Conservation (phyloP, 306 rosid species). For the Quillaja saponaria region DNA sequence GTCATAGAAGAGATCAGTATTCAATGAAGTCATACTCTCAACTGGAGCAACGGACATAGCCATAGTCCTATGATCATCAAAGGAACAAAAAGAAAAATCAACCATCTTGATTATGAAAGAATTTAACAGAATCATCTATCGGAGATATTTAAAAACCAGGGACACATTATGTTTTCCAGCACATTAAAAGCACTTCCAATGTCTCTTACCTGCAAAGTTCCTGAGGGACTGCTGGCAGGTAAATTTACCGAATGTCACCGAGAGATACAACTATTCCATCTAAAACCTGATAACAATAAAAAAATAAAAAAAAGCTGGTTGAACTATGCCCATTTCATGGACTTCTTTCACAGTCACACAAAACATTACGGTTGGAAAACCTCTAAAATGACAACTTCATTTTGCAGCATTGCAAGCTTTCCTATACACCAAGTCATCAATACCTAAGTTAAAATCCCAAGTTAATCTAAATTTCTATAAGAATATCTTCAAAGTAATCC, state of each 20-base stretch:
- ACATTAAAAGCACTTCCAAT: too few species aligned
- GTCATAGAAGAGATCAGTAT: constrained; percentile 77
- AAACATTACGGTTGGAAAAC: neutral
- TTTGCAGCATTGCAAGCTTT: constrained; percentile 4
- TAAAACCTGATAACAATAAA: constrained; percentile 7
- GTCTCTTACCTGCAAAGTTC: too few species aligned
- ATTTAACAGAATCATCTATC: neutral
- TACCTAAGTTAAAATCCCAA: too few species aligned
- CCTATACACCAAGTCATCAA: neutral
- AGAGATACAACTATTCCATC: constrained; percentile 12
- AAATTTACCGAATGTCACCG: too few species aligned
- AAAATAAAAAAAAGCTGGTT: neutral
- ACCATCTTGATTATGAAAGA: neutral
- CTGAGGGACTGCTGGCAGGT: too few species aligned
- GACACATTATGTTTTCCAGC: neutral
- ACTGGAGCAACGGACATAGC: constrained; percentile 51
- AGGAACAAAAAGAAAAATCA: constrained; percentile 28
- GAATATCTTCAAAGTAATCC: too few species aligned
- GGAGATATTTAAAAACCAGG: neutral
- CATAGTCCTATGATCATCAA: constrained; percentile 35
- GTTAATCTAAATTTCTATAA: too few species aligned
- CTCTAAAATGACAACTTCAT: neutral
- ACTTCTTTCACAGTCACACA: constrained; percentile 10
- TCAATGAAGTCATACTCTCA: constrained; percentile 61
- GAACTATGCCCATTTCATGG: neutral